phyloP scores from a whole-genome alignment of 305 asterid genomes.

The Fraxinus sp. region DNA sequence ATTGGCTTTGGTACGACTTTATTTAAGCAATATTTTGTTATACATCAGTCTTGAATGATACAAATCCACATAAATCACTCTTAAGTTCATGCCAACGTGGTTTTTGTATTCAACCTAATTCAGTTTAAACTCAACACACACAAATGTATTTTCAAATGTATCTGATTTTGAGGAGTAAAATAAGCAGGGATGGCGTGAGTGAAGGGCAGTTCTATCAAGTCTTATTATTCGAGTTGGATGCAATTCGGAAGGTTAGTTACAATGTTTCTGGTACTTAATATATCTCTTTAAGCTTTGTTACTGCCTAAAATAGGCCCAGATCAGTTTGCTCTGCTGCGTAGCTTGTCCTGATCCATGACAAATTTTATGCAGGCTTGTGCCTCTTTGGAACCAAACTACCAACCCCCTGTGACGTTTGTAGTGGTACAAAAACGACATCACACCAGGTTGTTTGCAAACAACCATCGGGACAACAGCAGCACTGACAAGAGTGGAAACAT shows the following conservation, averaged over 20 bases:
- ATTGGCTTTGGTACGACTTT: neutral
- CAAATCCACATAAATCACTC: neutral
- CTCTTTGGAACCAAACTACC: constrained; percentile 91
- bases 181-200: constrained; percentile 92
- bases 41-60: neutral
- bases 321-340: neutral
- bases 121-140: neutral
- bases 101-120: neutral
- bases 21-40: neutral
- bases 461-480: constrained; percentile 85
- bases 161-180: constrained; percentile 18
- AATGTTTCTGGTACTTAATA: neutral
- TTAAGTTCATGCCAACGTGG: neutral
- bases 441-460: constrained; percentile 85
- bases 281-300: neutral
- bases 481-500: constrained; percentile 90
- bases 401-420: constrained; percentile 93
- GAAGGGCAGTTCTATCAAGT: constrained; percentile 99
- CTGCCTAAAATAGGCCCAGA: neutral
- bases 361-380: constrained; percentile 76
- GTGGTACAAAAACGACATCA: constrained; percentile 96
- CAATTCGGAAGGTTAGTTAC: constrained; percentile 74
- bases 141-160: neutral
- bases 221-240: constrained; percentile 88
- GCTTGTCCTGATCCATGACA: constrained; percentile 15